Base-by-base conservation (phyloP, 129 eudicot species). In the Centella asiatica region DNA sequence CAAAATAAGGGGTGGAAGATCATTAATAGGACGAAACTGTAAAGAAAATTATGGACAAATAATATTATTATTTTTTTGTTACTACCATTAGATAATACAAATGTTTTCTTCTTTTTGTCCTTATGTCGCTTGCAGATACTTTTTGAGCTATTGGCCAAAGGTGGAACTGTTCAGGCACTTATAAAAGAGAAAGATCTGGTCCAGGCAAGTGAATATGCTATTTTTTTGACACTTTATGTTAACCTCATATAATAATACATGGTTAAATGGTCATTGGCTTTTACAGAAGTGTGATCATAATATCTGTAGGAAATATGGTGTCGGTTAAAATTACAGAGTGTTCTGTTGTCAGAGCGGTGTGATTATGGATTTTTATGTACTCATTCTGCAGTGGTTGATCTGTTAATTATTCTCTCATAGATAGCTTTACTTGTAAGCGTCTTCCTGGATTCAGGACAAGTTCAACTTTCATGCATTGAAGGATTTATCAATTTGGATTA, bases 151-250 rank as follows among this genome's bases (percentile, higher is more conserved):
- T 80, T 92, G 85, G 85, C 83, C 42, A 92, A 92, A 70, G 96
- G 99, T 47, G 99, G 99, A 57, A 92, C 99, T 17, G 99, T 92
- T 25, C 75, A 87, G 68, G 96, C 96, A 65, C 45, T 92, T 53
- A 87, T 87, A 67, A 77, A 92, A 69, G 99, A 87, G 60, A 92
- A 87, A 78, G 78, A 84, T 84, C 81, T 92, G 68, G 96, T 92
- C 64, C 99, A 92, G 95, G 96, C 67, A 84, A 75, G 86, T 78
- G 20, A 12, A 7, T 55, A 69, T 46, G 27, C 48, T 31, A n/a
- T n/a, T n/a, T n/a, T n/a, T n/a, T n/a, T n/a, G n/a, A n/a, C n/a
- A n/a, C n/a, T n/a, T n/a, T n/a, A n/a, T n/a, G n/a, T n/a, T n/a
- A n/a, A n/a, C n/a, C n/a, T n/a, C n/a, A n/a, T n/a, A n/a, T n/a